A percentile compares a stretch with the other conserved stretches of the same genome.
Conservation (phyloP, 208 protist species). For the Crithidia thermophila region DNA sequence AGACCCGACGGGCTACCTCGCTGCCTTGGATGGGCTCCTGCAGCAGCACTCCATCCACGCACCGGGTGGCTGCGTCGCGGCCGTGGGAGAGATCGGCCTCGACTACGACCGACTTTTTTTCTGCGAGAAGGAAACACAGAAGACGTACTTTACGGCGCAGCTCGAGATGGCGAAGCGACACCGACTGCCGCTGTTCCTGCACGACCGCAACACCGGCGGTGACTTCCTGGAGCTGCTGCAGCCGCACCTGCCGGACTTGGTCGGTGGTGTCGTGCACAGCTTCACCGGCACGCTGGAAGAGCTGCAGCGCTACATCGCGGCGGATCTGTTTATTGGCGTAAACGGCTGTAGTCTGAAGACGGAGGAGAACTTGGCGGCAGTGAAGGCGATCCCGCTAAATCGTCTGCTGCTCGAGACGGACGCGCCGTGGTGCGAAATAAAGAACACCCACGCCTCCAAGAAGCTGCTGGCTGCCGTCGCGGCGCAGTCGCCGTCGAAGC, state of each 20-base stretch:
- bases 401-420: slow-evolving; percentile 96
- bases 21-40: slow-evolving; percentile 54
- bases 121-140: slow-evolving; percentile 88
- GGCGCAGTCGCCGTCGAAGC: not conserved
- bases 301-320: slow-evolving; percentile 68
- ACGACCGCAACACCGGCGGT: slow-evolving; percentile 88
- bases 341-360: slow-evolving; percentile 96
- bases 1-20: slow-evolving; percentile 58
- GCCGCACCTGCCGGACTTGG: slow-evolving; percentile 47
- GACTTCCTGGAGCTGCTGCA: slow-evolving; percentile 83
- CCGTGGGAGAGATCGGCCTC: slow-evolving; percentile 86
- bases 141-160: slow-evolving; percentile 77
- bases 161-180: slow-evolving; percentile 84
- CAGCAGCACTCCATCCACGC: slow-evolving; percentile 44
- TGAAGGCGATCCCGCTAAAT: slow-evolving; percentile 81
- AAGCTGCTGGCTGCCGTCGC: slow-evolving; percentile 33
- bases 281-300: slow-evolving; percentile 93
- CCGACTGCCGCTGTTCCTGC: slow-evolving; percentile 93
- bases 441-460: slow-evolving; percentile 88
- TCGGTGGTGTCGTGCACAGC: slow-evolving; percentile 94
- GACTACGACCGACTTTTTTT: slow-evolving; percentile 96
- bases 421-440: slow-evolving; percentile 94
- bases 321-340: slow-evolving; percentile 93
- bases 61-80: slow-evolving; percentile 80
- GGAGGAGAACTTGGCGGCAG: slow-evolving; percentile 85